Evolutionary conservation across 805 yeast genomes (phyloP).

Genomic region (Wickerhamomyces strasburgensis): DNA sequence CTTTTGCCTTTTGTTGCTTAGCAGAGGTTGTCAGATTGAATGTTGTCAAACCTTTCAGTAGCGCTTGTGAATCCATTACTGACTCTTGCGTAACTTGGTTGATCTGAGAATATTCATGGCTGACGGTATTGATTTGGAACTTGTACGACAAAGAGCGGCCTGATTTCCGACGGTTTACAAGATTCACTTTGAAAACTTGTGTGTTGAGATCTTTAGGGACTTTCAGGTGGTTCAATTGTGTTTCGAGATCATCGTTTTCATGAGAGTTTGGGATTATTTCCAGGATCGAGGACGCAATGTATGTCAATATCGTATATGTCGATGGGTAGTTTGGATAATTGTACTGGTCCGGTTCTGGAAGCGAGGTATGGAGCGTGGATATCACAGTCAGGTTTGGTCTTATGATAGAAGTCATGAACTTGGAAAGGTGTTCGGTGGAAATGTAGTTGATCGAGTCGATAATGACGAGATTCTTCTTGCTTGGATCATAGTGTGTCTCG

Average conservation of each 20-base stretch:
- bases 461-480: slow-evolving; percentile 40
- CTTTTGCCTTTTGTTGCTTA: slow-evolving; percentile 72
- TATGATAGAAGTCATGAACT: slow-evolving; percentile 45
- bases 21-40: slow-evolving; percentile 75
- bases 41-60: slow-evolving; percentile 75
- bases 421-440: slow-evolving; percentile 38
- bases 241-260: slow-evolving; percentile 43
- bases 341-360: slow-evolving; percentile 30
- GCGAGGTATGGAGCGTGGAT: slow-evolving; percentile 43
- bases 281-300: slow-evolving; percentile 71
- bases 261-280: slow-evolving; percentile 45
- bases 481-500: slow-evolving; percentile 8
- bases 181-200: slow-evolving; percentile 37
- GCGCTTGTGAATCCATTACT: slow-evolving; percentile 38
- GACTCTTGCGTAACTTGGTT: slow-evolving; percentile 18
- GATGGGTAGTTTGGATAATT: slow-evolving; percentile 45
- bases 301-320: slow-evolving; percentile 47
- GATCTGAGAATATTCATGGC: slow-evolving; percentile 36
- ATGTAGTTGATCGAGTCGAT: slow-evolving; percentile 69
- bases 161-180: slow-evolving; percentile 74
- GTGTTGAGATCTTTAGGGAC: slow-evolving; percentile 52
- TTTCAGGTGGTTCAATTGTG: slow-evolving; percentile 33
- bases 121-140: slow-evolving; percentile 45
- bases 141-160: slow-evolving; percentile 67
- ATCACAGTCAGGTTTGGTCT: slow-evolving; percentile 41